phyloP scores from a whole-genome alignment of 495 filamentous ascomycete genomes.

The Hypoxylon cercidicola region DNA sequence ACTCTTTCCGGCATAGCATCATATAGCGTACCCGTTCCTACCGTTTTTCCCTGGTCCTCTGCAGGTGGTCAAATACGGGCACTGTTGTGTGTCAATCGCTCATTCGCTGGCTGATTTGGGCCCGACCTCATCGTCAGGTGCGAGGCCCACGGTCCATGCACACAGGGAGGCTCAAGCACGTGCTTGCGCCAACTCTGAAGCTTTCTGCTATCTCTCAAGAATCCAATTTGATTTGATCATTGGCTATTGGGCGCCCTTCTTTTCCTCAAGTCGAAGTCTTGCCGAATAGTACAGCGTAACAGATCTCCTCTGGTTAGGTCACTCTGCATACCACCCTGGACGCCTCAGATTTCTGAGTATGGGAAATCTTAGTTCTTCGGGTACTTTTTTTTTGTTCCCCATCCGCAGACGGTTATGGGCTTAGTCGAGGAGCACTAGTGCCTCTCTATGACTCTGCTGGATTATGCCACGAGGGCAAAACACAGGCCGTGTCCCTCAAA shows the following conservation, averaged over 20 bases:
- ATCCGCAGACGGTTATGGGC: slow-evolving; percentile 18
- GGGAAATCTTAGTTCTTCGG: slow-evolving; percentile 29
- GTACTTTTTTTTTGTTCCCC: slow-evolving; percentile 20
- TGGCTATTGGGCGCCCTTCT: slow-evolving; percentile 28
- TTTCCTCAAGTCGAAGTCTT: slow-evolving; percentile 26
- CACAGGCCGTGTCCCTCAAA: slow-evolving; percentile 23
- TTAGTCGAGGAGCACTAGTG: slow-evolving; percentile 25
- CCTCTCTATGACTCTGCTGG: slow-evolving; percentile 19
- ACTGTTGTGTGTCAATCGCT: slow-evolving; percentile 45
- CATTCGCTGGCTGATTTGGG: slow-evolving; percentile 45
- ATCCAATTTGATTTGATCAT: slow-evolving; percentile 19
- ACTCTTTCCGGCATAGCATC: slow-evolving; percentile 31
- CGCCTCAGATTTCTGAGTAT: slow-evolving; percentile 31
- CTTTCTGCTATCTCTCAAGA: slow-evolving; percentile 15
- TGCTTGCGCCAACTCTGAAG: slow-evolving; percentile 29
- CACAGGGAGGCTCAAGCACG: slow-evolving; percentile 42
- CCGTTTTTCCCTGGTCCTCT: slow-evolving; percentile 35
- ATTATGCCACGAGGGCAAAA: slow-evolving; percentile 34
- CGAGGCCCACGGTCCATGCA: slow-evolving; percentile 34
- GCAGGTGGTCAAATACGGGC: slow-evolving; percentile 46
- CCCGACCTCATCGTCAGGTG: slow-evolving; percentile 48
- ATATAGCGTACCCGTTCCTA: slow-evolving; percentile 36
- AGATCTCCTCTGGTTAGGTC: slow-evolving; percentile 42
- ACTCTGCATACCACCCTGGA: slow-evolving; percentile 35
- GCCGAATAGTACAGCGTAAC: slow-evolving; percentile 35